A percentile compares a stretch with the other conserved stretches of the same genome.
phyloP scores from a whole-genome alignment of 2,329 filamentous ascomycete genomes.

The Ophiostoma quercus region DNA sequence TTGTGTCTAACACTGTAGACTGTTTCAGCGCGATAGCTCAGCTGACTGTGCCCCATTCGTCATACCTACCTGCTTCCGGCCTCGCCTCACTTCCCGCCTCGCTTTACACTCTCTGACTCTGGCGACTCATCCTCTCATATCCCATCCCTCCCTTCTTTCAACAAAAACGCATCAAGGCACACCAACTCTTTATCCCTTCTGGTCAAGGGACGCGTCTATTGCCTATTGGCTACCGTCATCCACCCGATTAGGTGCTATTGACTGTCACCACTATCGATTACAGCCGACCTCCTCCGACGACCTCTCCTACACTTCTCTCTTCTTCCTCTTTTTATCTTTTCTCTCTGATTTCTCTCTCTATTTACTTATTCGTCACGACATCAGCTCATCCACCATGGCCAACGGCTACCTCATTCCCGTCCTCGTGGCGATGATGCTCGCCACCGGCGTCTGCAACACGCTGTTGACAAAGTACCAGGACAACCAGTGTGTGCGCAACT shows the following conservation, averaged over 20 bases:
- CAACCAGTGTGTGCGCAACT: constrained; percentile 93
- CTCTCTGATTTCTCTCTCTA: neutral
- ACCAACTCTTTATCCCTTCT: neutral
- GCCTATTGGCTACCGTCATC: neutral
- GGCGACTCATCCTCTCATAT: neutral
- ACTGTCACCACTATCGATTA: neutral
- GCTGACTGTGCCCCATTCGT: constrained; percentile 11
- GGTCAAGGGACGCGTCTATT: neutral
- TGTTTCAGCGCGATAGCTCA: constrained; percentile 9
- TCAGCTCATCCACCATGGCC: constrained; percentile 56
- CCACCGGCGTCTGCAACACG: constrained; percentile 95
- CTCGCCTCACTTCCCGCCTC: neutral
- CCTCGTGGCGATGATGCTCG: constrained; percentile 90
- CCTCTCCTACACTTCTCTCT: neutral
- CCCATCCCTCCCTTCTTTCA: neutral
- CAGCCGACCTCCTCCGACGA: neutral
- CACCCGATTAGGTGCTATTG: constrained; percentile 10
- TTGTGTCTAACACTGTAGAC: neutral
- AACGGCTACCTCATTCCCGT: constrained; percentile 69
- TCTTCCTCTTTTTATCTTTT: neutral
- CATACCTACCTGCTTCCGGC: constrained; percentile 17
- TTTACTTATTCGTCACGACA: constrained; percentile 15
- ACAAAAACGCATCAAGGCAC: neutral
- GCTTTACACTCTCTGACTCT: neutral
- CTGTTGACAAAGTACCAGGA: constrained; percentile 98